These are phyloP conservation scores for Lentinus polychrous DNA, from an alignment of 1,284 basidiomycete genomes.

Conservation along the genomic window DNA sequence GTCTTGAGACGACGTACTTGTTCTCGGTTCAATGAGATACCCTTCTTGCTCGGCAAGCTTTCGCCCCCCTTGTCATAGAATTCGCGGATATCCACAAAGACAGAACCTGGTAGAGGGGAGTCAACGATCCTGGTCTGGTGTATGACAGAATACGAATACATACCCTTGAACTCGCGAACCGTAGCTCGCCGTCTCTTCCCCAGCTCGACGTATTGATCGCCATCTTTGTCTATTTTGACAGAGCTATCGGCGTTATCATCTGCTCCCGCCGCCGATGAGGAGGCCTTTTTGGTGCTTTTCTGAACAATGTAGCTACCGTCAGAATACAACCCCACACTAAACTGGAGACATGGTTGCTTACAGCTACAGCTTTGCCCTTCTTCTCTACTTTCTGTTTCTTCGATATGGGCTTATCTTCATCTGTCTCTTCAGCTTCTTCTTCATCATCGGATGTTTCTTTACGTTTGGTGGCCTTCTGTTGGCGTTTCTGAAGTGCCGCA, in stretches of 20 bases:
- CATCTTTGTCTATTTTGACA: conserved; percentile 31
- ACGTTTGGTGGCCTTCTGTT: conserved; percentile 6
- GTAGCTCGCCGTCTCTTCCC: conserved; percentile 69
- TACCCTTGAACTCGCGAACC: conserved; percentile 67
- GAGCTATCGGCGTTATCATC: conserved; percentile 1
- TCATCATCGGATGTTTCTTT: conserved; percentile 1
- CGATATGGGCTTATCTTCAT: conserved; percentile 9
- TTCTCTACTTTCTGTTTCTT: conserved; percentile 11
- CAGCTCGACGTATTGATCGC: conserved; percentile 59
- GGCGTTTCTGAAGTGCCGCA: conserved; percentile 3
- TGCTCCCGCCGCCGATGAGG: not conserved
- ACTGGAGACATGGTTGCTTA: conserved; percentile 8
- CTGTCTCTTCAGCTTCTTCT: conserved; percentile 11
- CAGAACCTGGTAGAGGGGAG: conserved; percentile 28
- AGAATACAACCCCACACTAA: not conserved
- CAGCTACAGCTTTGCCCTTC: conserved; percentile 5
- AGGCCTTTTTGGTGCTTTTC: not conserved
- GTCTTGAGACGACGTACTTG: conserved; percentile 43
- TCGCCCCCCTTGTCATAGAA: conserved; percentile 59
- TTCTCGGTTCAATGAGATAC: conserved; percentile 64
- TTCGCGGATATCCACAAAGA: conserved; percentile 73
- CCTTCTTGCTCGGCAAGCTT: conserved; percentile 80
- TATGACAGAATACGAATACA: not conserved
- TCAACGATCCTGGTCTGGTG: not conserved
- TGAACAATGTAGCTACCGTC: not conserved